A percentile compares a stretch with the other conserved stretches of the same genome.
Evolutionary conservation across 2,329 filamentous ascomycete genomes (phyloP).

Genomic region (Alternaria conjuncta): DNA sequence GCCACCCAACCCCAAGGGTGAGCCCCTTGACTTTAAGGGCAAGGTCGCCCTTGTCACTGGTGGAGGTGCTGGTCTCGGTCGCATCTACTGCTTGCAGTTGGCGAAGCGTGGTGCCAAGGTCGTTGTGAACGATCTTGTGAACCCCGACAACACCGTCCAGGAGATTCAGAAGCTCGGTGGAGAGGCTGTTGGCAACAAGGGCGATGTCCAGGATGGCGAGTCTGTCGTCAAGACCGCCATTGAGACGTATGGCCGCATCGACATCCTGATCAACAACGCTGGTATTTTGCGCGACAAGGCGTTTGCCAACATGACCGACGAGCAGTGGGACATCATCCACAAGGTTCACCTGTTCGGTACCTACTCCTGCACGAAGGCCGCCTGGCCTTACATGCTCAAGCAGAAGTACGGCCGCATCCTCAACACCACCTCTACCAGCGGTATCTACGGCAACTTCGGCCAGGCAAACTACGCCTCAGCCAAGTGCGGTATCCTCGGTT

Average conservation of each 20-base stretch:
- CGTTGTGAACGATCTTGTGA: conserved; percentile 93
- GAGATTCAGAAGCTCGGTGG: conserved; percentile 92
- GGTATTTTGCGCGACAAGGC: conserved; percentile 98
- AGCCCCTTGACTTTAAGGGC: conserved; percentile 46
- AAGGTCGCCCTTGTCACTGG: conserved; percentile 49
- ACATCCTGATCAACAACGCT: conserved; percentile 97
- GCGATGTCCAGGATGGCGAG: conserved; percentile 91
- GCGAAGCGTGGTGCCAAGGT: conserved; percentile 82
- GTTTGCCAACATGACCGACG: conserved; percentile 96
- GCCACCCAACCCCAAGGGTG: conserved; percentile 40
- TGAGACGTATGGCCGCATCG: conserved; percentile 89
- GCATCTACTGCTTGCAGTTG: conserved; percentile 87
- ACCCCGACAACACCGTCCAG: conserved; percentile 87
- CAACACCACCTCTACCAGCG: conserved; percentile 95
- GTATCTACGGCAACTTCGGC: conserved; percentile 99
- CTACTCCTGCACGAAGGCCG: conserved; percentile 96
- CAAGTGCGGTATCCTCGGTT: conserved; percentile 80
- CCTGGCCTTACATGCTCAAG: conserved; percentile 97
- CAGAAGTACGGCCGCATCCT: conserved; percentile 97
- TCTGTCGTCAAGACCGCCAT: conserved; percentile 90
- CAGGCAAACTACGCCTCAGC: conserved; percentile 93
- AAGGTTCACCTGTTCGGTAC: conserved; percentile 93
- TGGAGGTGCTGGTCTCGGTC: conserved; percentile 70
- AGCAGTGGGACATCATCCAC: conserved; percentile 88
- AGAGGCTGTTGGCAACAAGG: conserved; percentile 90